Conservation (phyloP, 345 rosid species). For the Clarkia xantiana region DNA sequence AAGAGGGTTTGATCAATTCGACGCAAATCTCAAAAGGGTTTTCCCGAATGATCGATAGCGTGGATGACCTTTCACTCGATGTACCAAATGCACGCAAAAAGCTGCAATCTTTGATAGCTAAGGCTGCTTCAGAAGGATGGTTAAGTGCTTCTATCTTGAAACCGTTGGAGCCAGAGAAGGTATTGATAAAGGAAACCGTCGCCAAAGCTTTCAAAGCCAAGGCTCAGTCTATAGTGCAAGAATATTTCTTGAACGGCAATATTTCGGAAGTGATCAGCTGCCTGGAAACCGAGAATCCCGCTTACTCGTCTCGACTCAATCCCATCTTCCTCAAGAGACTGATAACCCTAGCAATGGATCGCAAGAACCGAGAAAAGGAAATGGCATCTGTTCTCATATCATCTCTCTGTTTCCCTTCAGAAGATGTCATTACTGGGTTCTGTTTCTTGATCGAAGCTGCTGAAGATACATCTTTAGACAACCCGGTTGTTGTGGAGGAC, state of each 20-base stretch:
- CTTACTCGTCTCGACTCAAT: conserved; percentile 34
- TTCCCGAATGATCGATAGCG: conserved; percentile 45
- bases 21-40: conserved; percentile 76
- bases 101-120: conserved; percentile 53
- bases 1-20: conserved; percentile 60
- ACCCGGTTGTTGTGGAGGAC: conserved; percentile 71
- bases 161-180: conserved; percentile 23
- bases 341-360: conserved; percentile 71
- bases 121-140: conserved; percentile 86
- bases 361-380: conserved; percentile 80
- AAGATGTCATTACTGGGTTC: conserved; percentile 54
- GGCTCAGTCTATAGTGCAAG: conserved; percentile 55
- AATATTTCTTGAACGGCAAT: conserved; percentile 63
- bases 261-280: conserved; percentile 45
- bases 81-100: conserved; percentile 47
- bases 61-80: conserved; percentile 73
- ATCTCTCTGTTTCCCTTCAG: conserved; percentile 53
- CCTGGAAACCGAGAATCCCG: conserved; percentile 40
- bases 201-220: conserved; percentile 37
- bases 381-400: conserved; percentile 76
- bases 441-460: conserved; percentile 62
- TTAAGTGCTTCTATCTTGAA: conserved; percentile 63
- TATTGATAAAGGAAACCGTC: conserved; percentile 22
- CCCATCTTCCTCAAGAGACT: conserved; percentile 59
- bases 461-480: conserved; percentile 69